Conservation (phyloP, 345 rosid genomes). For the Linum tenue region DNA sequence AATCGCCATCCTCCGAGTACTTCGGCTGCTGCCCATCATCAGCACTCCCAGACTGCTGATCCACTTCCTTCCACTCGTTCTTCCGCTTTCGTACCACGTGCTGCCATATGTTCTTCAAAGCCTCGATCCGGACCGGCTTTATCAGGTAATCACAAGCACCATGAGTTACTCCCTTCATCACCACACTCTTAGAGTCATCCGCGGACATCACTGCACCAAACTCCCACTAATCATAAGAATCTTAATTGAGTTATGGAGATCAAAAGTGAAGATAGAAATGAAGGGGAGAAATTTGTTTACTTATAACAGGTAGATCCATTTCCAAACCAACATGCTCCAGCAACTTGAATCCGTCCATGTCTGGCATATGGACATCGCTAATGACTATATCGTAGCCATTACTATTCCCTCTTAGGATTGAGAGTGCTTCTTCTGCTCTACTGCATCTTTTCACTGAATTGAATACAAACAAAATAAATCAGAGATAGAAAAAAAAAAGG, state of each 20-base stretch:
- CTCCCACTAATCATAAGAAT: not conserved
- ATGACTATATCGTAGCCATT: conserved; percentile 25
- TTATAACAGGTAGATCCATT: conserved; percentile 32
- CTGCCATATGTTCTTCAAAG: conserved; percentile 30
- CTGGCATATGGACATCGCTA: conserved; percentile 32
- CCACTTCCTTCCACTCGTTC: conserved; percentile 20
- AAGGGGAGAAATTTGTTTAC: conserved; percentile 7
- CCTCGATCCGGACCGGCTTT: conserved; percentile 29
- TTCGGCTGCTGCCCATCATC: conserved; percentile 24
- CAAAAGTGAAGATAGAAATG: not conserved
- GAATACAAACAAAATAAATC: conserved; percentile 16
- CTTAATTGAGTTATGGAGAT: too few relatives aligned
- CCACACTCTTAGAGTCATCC: conserved; percentile 21
- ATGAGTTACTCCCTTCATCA: conserved; percentile 27
- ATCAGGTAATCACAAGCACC: conserved; percentile 38
- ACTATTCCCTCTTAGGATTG: conserved; percentile 18
- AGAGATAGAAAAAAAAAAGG: not conserved
- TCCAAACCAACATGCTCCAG: conserved; percentile 25
- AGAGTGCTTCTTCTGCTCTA: conserved; percentile 55
- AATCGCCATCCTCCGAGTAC: conserved; percentile 21
- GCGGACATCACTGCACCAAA: conserved; percentile 33
- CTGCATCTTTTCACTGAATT: conserved; percentile 77
- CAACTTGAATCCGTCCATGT: conserved; percentile 29
- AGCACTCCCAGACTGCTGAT: conserved; percentile 22
- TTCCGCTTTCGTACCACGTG: conserved; percentile 13